phyloP scores from a whole-genome alignment of 164 flowering plant genomes.

The Vitis cinerea region DNA sequence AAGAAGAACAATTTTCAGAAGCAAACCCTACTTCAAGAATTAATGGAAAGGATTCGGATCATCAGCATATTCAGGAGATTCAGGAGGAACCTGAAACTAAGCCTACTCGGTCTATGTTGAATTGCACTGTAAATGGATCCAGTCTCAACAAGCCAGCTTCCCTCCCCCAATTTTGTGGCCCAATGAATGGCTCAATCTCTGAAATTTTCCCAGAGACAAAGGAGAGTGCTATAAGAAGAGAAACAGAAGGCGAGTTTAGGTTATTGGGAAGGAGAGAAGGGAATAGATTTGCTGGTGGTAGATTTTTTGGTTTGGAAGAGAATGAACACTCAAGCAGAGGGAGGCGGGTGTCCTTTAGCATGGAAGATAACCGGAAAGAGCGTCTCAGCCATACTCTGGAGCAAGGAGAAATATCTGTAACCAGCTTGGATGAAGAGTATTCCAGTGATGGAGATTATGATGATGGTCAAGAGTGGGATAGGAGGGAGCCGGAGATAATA shows the following conservation, averaged over 20 bases:
- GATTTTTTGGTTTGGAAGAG: constrained; percentile 75
- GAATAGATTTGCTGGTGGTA: constrained; percentile 55
- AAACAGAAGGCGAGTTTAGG: constrained; percentile 96
- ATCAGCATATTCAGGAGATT: constrained; percentile 40
- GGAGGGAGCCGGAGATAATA: constrained; percentile 77
- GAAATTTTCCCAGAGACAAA: constrained; percentile 45
- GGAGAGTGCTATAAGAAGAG: constrained; percentile 93
- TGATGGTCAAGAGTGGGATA: constrained; percentile 62
- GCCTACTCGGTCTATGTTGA: constrained; percentile 11
- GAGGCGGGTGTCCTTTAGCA: constrained; percentile 76
- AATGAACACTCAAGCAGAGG: constrained; percentile 63
- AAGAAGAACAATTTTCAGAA: constrained; percentile 42
- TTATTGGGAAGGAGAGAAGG: constrained; percentile 77
- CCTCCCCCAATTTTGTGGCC: constrained; percentile 13
- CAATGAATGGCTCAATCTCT: constrained; percentile 40
- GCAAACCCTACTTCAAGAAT: constrained; percentile 9
- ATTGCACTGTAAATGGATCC: constrained; percentile 29
- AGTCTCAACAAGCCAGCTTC: constrained; percentile 17
- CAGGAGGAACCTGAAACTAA: constrained; percentile 44
- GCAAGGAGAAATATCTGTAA: constrained; percentile 57
- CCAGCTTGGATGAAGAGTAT: constrained; percentile 58
- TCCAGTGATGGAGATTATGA: constrained; percentile 61
- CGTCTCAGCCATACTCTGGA: constrained; percentile 45
- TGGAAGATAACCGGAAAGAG: constrained; percentile 56
- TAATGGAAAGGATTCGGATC: constrained; percentile 12